phyloP scores from a whole-genome alignment of 768 basidiomycete genomes.

The Auriscalpium microsporum region DNA sequence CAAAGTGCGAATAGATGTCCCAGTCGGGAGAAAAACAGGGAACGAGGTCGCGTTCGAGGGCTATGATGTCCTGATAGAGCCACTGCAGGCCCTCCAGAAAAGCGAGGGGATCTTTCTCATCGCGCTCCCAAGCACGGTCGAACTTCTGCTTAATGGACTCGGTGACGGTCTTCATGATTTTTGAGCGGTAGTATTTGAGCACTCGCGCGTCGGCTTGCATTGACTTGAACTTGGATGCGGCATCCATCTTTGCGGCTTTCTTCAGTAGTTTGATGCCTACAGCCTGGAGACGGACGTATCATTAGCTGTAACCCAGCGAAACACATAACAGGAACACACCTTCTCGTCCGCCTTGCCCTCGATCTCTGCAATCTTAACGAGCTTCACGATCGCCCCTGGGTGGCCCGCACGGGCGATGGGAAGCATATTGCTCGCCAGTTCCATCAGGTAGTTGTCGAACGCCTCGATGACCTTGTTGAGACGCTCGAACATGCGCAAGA shows the following conservation, averaged over 20 bases:
- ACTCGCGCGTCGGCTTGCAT: constrained; percentile 88
- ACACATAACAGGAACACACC: constrained; percentile 31
- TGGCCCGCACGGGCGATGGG: constrained; percentile 73
- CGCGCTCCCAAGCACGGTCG: constrained; percentile 52
- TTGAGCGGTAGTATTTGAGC: constrained; percentile 92
- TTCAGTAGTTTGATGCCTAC: constrained; percentile 91
- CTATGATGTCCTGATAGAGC: constrained; percentile 92
- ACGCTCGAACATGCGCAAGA: constrained; percentile 77
- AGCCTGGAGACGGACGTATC: constrained; percentile 44
- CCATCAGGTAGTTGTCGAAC: constrained; percentile 81
- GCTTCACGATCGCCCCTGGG: constrained; percentile 79
- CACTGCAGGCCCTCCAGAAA: constrained; percentile 79
- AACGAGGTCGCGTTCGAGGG: constrained; percentile 84
- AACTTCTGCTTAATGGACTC: constrained; percentile 70
- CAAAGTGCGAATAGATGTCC: constrained; percentile 75
- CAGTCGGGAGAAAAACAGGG: constrained; percentile 90
- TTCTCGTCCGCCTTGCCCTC: constrained; percentile 95
- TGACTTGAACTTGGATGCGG: constrained; percentile 88
- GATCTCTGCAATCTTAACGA: constrained; percentile 89
- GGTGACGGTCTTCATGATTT: constrained; percentile 71
- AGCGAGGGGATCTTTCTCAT: constrained; percentile 52
- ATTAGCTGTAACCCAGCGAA: background rate
- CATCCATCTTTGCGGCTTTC: constrained; percentile 86
- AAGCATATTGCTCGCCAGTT: constrained; percentile 69
- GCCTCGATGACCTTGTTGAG: constrained; percentile 69